These are phyloP conservation scores for Penicillium soppii DNA, from an alignment of 495 filamentous ascomycete species.

Conservation along the genomic window DNA sequence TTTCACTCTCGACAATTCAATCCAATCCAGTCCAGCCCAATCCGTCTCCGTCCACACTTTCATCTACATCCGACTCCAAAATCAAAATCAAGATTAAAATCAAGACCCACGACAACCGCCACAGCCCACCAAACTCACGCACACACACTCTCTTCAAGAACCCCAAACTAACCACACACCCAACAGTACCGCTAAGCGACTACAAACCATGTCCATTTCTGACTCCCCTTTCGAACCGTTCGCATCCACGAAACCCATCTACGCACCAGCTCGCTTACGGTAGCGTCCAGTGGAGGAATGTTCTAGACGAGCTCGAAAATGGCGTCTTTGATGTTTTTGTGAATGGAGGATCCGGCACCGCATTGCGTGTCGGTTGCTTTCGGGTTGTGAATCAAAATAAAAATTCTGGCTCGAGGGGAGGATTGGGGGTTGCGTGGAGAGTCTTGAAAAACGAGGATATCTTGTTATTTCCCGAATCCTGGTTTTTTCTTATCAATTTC, in stretches of 20 bases:
- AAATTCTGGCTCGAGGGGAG: conserved; percentile 18
- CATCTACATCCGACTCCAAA: not conserved
- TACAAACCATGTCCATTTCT: conserved; percentile 31
- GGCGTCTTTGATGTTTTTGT: conserved; percentile 12
- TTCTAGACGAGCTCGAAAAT: conserved; percentile 14
- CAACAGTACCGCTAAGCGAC: conserved; percentile 54
- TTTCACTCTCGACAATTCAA: conserved; percentile 11
- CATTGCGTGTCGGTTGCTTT: conserved; percentile 18
- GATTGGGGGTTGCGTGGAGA: conserved; percentile 27
- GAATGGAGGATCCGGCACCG: conserved; percentile 6
- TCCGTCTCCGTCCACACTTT: not conserved
- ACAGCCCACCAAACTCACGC: not conserved
- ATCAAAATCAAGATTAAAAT: not conserved
- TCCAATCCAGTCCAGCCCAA: not conserved
- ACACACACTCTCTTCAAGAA: not conserved
- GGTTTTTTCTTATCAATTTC: conserved; percentile 34
- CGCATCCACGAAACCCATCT: conserved; percentile 34
- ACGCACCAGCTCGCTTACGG: conserved; percentile 21
- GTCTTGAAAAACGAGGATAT: conserved; percentile 30
- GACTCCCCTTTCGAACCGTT: conserved; percentile 33
- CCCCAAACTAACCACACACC: conserved; percentile 13
- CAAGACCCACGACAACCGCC: not conserved
- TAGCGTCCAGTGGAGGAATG: conserved; percentile 21
- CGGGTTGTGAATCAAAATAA: conserved; percentile 17
- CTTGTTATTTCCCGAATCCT: conserved; percentile 29